phyloP scores from a whole-genome alignment of 176 grass and related monocot species.

The Themeda triandra region DNA sequence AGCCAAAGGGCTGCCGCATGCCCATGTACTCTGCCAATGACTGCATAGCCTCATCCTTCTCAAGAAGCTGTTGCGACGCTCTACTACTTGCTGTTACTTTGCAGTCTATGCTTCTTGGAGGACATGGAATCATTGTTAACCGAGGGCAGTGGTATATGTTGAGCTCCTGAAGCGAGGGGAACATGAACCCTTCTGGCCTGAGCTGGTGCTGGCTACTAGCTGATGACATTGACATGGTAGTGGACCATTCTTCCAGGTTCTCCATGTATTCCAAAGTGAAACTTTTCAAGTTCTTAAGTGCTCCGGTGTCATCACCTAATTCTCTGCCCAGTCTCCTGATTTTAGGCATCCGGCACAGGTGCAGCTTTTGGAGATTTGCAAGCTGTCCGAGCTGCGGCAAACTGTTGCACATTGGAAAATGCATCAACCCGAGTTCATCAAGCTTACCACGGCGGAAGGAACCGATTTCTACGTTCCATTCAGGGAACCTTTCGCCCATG shows the following conservation, averaged over 20 bases:
- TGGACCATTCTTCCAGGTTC: not conserved
- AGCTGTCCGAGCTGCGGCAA: not conserved
- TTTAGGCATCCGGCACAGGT: slow-evolving; percentile 4
- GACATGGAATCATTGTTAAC: not conserved
- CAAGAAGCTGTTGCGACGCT: not conserved
- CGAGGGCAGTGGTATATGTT: slow-evolving; percentile 5
- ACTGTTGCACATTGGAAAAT: not conserved
- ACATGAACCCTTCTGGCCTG: not conserved
- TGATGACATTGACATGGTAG: not conserved
- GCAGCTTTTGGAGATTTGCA: not conserved
- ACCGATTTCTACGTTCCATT: not conserved
- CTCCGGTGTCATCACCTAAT: not conserved
- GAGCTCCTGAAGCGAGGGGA: not conserved
- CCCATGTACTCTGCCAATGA: slow-evolving; percentile 4
- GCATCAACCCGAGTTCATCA: not conserved
- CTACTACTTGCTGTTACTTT: not conserved
- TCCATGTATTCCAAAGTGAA: slow-evolving; percentile 23
- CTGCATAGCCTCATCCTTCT: not conserved
- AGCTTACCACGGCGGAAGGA: not conserved
- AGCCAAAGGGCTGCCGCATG: not conserved
- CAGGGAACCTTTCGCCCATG: slow-evolving; percentile 10
- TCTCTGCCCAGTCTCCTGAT: not conserved
- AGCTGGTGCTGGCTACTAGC: too few relatives aligned
- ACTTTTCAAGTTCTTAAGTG: not conserved
- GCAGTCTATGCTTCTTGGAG: slow-evolving; percentile 5